phyloP scores from a whole-genome alignment of 78 protist genomes.

The Polysphondylium violaceum region DNA sequence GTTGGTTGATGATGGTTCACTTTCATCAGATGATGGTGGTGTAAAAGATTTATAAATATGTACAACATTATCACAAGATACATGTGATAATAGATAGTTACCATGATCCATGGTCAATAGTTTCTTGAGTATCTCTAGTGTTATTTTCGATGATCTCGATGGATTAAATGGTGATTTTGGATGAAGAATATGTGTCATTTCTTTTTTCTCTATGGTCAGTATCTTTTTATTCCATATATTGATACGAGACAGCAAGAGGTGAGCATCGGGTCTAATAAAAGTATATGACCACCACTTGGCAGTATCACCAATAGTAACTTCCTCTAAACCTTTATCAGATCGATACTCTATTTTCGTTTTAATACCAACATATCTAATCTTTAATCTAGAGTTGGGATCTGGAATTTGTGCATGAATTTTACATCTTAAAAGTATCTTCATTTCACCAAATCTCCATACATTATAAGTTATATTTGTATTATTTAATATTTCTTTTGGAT shows the following conservation, averaged over 20 bases:
- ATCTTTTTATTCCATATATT: constrained; percentile 33
- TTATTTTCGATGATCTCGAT: constrained; percentile 27
- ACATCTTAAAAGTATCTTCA: constrained; percentile 65
- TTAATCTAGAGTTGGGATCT: constrained; percentile 6
- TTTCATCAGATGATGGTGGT: background rate
- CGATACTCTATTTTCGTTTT: constrained; percentile 51
- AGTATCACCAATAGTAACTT: constrained; percentile 14
- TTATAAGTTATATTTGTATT: constrained; percentile 56
- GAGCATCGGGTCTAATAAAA: constrained; percentile 77
- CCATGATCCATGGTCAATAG: background rate
- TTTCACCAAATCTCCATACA: constrained; percentile 73
- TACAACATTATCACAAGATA: constrained; percentile 12
- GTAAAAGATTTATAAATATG: constrained; percentile 2
- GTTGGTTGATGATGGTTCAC: background rate
- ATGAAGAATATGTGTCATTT: constrained; percentile 57
- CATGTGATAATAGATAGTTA: constrained; percentile 12
- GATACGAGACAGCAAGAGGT: constrained; percentile 41
- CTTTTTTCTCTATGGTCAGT: constrained; percentile 44
- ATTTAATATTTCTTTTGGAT: background rate
- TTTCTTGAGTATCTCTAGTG: constrained; percentile 31
- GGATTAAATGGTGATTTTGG: constrained; percentile 56
- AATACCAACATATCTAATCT: constrained; percentile 65
- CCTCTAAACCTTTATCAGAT: constrained; percentile 46
- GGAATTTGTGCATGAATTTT: constrained; percentile 61
- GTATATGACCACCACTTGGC: constrained; percentile 79